Conservation (phyloP, 164 flowering plant species). For the Vitis vinifera region DNA sequence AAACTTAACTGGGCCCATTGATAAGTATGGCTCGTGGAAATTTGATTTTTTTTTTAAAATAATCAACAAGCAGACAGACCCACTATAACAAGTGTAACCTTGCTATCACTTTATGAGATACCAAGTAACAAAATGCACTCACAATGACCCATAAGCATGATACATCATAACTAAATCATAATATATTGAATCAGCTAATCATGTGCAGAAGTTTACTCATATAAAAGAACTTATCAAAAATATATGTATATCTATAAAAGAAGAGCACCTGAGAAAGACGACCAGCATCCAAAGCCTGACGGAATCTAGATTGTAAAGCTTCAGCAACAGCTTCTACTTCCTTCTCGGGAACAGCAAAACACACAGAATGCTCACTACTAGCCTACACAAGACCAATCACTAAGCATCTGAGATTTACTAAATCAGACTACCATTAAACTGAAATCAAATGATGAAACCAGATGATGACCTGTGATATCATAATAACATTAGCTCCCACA, state of each 20-base stretch:
- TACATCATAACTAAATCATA: not conserved
- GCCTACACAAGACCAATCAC: constrained; percentile 53
- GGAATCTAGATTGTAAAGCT: constrained; percentile 79
- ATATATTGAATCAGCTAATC: not conserved
- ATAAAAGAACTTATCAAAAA: not conserved
- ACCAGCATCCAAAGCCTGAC: constrained; percentile 87
- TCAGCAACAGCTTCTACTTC: constrained; percentile 90
- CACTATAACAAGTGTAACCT: too few relatives aligned
- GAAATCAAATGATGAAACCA: constrained; percentile 10
- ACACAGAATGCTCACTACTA: constrained; percentile 98
- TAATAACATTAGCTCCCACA: constrained; percentile 97
- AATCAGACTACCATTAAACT: constrained; percentile 1
- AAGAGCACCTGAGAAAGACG: constrained; percentile 85
- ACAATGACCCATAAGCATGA: not conserved
- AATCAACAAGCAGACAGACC: too few relatives aligned
- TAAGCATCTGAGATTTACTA: constrained; percentile 11
- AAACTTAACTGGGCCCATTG: too few relatives aligned
- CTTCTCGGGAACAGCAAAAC: constrained; percentile 98
- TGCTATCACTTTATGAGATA: too few relatives aligned
- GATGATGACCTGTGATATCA: constrained; percentile 86
- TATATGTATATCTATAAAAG: not conserved
- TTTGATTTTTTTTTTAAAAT: too few relatives aligned
- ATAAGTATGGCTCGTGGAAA: too few relatives aligned
- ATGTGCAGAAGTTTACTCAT: not conserved
- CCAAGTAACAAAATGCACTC: not conserved